Conservation (phyloP, 805 yeast genomes). For the Hanseniaspora lachancei region DNA sequence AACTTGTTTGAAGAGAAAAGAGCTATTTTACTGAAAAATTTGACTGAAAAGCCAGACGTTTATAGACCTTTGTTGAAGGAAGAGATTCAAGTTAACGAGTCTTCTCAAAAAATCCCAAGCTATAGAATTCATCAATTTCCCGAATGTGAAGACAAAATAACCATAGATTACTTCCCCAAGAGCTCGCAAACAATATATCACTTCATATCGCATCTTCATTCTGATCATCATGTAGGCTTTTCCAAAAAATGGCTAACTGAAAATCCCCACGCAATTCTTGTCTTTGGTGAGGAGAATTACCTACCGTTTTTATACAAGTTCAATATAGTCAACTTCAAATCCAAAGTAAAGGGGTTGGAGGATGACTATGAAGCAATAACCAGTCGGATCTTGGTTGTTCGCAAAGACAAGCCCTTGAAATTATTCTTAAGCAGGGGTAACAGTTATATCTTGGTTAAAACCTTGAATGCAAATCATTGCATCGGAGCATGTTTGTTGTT, state of each 20-base stretch:
- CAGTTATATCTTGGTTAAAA: constrained; percentile 36
- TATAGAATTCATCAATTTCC: constrained; percentile 6
- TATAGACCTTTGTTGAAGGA: neutral
- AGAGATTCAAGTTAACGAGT: neutral
- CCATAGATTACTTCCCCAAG: constrained; percentile 29
- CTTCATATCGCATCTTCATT: constrained; percentile 72
- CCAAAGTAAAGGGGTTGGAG: constrained; percentile 24
- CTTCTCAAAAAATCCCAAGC: neutral
- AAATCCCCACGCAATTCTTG: constrained; percentile 31
- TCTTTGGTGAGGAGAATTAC: constrained; percentile 60
- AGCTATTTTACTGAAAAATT: neutral
- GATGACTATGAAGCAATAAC: constrained; percentile 30
- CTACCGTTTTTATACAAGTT: constrained; percentile 42
- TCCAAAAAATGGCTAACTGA: constrained; percentile 65
- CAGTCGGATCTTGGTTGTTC: constrained; percentile 25
- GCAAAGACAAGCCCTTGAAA: neutral
- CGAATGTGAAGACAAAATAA: neutral
- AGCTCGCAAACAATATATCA: constrained; percentile 38
- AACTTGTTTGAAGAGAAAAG: neutral
- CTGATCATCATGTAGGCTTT: constrained; percentile 89
- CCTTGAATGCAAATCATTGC: constrained; percentile 85
- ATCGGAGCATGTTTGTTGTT: constrained; percentile 85
- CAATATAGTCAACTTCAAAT: constrained; percentile 29
- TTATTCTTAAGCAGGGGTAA: neutral
- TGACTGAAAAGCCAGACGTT: neutral